phyloP scores from a whole-genome alignment of 768 basidiomycete species.

The Lactifluus piperatus region DNA sequence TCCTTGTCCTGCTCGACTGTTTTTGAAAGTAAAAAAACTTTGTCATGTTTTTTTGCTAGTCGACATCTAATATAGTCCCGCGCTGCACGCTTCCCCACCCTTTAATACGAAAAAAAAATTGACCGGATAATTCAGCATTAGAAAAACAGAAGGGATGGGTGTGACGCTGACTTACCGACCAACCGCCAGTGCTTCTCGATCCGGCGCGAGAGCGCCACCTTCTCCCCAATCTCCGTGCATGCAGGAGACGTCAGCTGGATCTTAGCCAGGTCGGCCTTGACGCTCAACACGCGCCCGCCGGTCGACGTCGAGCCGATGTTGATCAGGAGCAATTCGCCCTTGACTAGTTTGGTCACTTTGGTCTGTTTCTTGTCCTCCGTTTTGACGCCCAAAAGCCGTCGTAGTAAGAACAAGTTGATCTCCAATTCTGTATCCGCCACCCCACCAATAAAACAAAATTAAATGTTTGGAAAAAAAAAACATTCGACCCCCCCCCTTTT shows the following conservation, averaged over 20 bases:
- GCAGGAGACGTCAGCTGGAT: slow-evolving; percentile 91
- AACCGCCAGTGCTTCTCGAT: slow-evolving; percentile 99
- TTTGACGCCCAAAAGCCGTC: slow-evolving; percentile 94
- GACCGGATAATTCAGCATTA: neutral
- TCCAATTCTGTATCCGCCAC: slow-evolving; percentile 65
- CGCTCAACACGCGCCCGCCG: slow-evolving; percentile 88
- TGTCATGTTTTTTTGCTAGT: slow-evolving; percentile 29
- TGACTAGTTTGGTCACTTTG: slow-evolving; percentile 84
- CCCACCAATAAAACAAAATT: too few species aligned
- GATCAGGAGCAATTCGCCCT: slow-evolving; percentile 89
- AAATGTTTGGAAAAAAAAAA: neutral
- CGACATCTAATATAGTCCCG: slow-evolving; percentile 74
- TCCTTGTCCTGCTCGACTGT: too few species aligned
- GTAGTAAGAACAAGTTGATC: slow-evolving; percentile 89
- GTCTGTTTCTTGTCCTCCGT: slow-evolving; percentile 99
- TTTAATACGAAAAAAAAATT: slow-evolving; percentile 17
- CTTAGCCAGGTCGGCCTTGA: slow-evolving; percentile 92
- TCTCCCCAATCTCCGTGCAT: slow-evolving; percentile 95
- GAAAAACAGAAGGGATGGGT: neutral
- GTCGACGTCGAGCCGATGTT: slow-evolving; percentile 98
- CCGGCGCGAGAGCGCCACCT: slow-evolving; percentile 88
- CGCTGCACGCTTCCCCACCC: slow-evolving; percentile 78
- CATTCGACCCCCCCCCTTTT: too few species aligned
- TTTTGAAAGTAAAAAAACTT: neutral
- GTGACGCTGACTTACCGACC: slow-evolving; percentile 81